These are phyloP conservation scores for Durusdinium trenchii DNA, from an alignment of 73 alveolate species.

Conservation along the genomic window DNA sequence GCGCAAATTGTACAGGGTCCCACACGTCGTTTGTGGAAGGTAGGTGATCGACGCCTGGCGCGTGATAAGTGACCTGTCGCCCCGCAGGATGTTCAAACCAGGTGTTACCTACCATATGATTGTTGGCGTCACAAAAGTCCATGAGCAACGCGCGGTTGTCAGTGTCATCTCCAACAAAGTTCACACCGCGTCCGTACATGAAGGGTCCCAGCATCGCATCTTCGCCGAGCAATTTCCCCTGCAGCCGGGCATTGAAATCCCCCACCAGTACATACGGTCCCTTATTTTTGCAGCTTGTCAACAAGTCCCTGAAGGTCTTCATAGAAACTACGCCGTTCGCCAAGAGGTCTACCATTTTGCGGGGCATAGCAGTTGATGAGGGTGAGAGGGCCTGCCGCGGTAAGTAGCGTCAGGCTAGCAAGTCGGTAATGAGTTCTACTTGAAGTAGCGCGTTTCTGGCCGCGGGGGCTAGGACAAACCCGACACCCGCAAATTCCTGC, in stretches of 20 bases:
- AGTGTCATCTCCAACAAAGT: not conserved
- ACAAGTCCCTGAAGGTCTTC: not conserved
- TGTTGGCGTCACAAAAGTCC: not conserved
- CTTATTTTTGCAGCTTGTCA: not conserved
- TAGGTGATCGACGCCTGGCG: not conserved
- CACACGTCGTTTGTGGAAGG: not conserved
- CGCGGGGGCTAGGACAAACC: no score
- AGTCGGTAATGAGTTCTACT: not conserved
- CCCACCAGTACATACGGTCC: not conserved
- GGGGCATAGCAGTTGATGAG: not conserved
- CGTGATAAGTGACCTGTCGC: not conserved
- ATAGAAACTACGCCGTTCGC: not conserved
- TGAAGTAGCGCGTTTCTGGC: not conserved
- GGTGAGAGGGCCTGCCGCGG: not conserved
- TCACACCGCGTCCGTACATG: not conserved
- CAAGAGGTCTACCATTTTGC: slow-evolving; percentile 10
- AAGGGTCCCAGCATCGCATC: not conserved
- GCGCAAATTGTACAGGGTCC: slow-evolving; percentile 6
- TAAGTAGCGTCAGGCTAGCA: not conserved
- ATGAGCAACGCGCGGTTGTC: not conserved
- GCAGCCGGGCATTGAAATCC: not conserved
- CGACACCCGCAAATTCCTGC: no score
- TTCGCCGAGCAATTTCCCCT: slow-evolving; percentile 12
- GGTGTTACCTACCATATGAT: not conserved
- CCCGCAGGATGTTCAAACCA: slow-evolving; percentile 26